phyloP scores from a whole-genome alignment of 768 basidiomycete species.

The Leucocoprinus sp. region DNA sequence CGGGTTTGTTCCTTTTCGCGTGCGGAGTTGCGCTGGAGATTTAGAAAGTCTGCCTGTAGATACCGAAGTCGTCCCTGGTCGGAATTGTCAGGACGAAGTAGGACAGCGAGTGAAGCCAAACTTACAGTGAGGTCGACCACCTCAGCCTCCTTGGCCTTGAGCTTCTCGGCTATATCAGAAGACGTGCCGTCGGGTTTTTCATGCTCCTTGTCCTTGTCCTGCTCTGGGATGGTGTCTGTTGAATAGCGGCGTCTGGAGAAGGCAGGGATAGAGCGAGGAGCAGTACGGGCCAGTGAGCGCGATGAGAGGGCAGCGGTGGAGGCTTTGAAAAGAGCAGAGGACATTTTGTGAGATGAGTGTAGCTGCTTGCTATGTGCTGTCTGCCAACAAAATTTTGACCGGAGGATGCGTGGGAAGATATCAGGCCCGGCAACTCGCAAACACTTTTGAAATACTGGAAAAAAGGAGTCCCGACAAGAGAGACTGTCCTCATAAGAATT shows the following conservation, averaged over 20 bases:
- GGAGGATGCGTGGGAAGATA: slow-evolving; percentile 7
- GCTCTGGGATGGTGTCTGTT: slow-evolving; percentile 29
- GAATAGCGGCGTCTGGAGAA: slow-evolving; percentile 47
- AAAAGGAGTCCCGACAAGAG: too few relatives aligned
- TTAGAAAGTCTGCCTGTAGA: slow-evolving; percentile 91
- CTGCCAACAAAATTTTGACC: slow-evolving; percentile 7
- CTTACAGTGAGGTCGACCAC: slow-evolving; percentile 80
- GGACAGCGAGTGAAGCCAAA: slow-evolving; percentile 14
- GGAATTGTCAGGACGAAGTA: slow-evolving; percentile 8
- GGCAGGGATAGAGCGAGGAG: slow-evolving; percentile 27
- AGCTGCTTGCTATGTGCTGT: slow-evolving; percentile 2
- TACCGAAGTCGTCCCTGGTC: slow-evolving; percentile 80
- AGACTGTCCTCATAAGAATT: too few relatives aligned
- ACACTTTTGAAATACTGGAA: too few relatives aligned
- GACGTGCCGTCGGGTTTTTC: slow-evolving; percentile 21
- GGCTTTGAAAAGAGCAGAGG: slow-evolving; percentile 49
- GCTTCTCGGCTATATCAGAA: slow-evolving; percentile 38
- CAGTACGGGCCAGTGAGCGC: slow-evolving; percentile 22
- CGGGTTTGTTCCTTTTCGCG: slow-evolving; percentile 88
- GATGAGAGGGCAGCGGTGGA: slow-evolving; percentile 51
- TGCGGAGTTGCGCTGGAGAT: slow-evolving; percentile 85
- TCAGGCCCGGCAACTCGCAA: too few relatives aligned
- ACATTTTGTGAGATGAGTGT: slow-evolving; percentile 30
- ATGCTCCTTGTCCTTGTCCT: slow-evolving; percentile 21
- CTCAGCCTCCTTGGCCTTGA: slow-evolving; percentile 77